Base-by-base conservation (phyloP, 2,329 filamentous ascomycete genomes). In the Hysterium pulicare region DNA sequence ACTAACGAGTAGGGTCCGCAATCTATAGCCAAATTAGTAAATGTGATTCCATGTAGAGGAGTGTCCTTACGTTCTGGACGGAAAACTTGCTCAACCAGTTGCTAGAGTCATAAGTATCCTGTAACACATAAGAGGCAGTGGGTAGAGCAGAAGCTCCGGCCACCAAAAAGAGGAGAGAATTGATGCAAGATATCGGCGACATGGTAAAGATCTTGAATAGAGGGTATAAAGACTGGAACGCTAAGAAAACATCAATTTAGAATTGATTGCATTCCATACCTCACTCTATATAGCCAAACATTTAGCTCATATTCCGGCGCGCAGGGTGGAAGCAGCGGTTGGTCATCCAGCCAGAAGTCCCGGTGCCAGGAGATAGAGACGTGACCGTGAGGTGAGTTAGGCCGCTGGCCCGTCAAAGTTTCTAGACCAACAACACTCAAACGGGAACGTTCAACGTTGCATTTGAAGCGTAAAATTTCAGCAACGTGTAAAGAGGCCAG, bases 11-110 rank as follows among this genome's bases (percentile, higher is more conserved):
- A 13, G 64, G 64, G 26, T 67, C 64, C 21, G 49, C 32, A 15
- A 66, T 67, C 59, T 64, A 34, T 30, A 6, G 24, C 8, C 8
- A 28, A n/a, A 35, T 1, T 6, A n/a, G 35, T 55, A 19, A 52
- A 44, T 19, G 13, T 24, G 10, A 31, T 24, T 8, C 32, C 7
- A 28, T 3, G 9, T 16, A 8, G n/a, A n/a, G n/a, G n/a, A n/a
- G n/a, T n/a, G n/a, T n/a, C 40, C 50, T 38, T 49, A 57, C 53
- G 32, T 55, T 51, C 32, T 66, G 55, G n/a, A 66, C 59, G 26
- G 58, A 46, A 37, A 68, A 67, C 42, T 59, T 67, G 49, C 46
- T 58, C 8, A 63, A 41, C 66, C 64, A 69, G 51, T 69, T 69
- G 35, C 53, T 61, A 8, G 55, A 52, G 48, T 68, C 60, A 31